Conservation (phyloP, 257 asterid species). For the Oldenlandia corymbosa region DNA sequence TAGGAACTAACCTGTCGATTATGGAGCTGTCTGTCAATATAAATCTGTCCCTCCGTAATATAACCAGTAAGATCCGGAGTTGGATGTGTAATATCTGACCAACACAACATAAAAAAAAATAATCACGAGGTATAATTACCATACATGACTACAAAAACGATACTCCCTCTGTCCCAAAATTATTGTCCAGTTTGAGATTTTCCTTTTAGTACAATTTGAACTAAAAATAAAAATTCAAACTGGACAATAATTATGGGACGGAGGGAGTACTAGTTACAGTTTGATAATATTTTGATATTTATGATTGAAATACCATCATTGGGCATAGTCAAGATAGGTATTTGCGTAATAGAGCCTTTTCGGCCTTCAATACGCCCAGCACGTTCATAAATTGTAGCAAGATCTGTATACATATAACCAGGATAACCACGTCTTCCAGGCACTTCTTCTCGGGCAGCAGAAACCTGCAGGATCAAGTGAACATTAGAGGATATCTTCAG, state of each 20-base stretch:
- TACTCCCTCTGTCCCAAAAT: no score
- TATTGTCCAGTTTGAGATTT: no score
- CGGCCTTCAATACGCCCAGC: conserved; percentile 99
- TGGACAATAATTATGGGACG: no score
- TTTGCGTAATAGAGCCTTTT: conserved; percentile 94
- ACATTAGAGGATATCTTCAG: conserved; percentile 5
- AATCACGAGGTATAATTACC: conserved; percentile 2
- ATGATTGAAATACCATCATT: conserved; percentile 62
- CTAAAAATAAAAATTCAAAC: no score
- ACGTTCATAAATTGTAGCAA: conserved; percentile 94
- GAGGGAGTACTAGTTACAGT: neutral
- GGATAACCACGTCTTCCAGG: conserved; percentile 98
- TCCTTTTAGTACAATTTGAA: no score
- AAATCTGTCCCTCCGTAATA: conserved; percentile 98
- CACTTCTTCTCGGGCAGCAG: conserved; percentile 99
- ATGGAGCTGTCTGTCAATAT: conserved; percentile 88
- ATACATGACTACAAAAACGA: no score
- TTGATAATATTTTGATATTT: neutral
- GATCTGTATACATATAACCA: conserved; percentile 95
- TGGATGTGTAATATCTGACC: conserved; percentile 96
- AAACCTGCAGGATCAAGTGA: conserved; percentile 47
- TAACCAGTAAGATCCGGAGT: conserved; percentile 99
- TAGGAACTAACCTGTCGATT: conserved; percentile 47
- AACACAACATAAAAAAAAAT: conserved; percentile 17
- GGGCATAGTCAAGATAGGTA: conserved; percentile 96